These are phyloP conservation scores for Lactarius hatsudake DNA, from an alignment of 768 basidiomycete species.

Conservation along the genomic window DNA sequence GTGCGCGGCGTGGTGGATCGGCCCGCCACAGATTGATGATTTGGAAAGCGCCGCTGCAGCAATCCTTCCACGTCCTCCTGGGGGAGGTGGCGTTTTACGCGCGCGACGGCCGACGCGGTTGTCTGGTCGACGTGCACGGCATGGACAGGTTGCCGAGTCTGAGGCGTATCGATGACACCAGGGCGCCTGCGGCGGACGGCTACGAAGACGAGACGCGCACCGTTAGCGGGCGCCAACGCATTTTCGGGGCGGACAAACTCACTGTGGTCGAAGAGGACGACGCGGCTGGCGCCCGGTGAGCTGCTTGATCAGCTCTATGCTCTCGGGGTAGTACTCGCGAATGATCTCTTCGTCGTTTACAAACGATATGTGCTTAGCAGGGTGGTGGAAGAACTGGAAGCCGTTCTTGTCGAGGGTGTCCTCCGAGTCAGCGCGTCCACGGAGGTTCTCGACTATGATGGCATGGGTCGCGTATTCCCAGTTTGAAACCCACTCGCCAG, in stretches of 20 bases:
- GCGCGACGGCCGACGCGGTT: constrained; percentile 37
- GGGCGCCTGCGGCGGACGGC: constrained; percentile 45
- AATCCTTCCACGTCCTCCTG: constrained; percentile 38
- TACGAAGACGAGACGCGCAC: constrained; percentile 25
- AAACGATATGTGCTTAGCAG: constrained; percentile 49
- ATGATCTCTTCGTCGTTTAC: constrained; percentile 49
- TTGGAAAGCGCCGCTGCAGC: constrained; percentile 47
- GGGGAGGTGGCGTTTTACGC: constrained; percentile 46
- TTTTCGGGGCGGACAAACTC: constrained; percentile 28
- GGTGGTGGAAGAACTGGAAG: constrained; percentile 43
- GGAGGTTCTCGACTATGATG: constrained; percentile 50
- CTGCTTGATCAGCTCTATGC: constrained; percentile 54
- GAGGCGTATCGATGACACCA: constrained; percentile 36
- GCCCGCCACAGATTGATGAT: constrained; percentile 55
- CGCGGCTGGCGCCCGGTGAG: constrained; percentile 57
- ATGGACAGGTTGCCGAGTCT: constrained; percentile 45
- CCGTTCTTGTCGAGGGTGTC: constrained; percentile 49
- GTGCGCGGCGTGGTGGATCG: constrained; percentile 42
- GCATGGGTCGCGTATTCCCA: constrained; percentile 33
- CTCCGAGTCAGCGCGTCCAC: constrained; percentile 47
- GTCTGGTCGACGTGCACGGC: constrained; percentile 50
- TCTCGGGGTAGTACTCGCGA: constrained; percentile 60
- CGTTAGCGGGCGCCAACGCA: not conserved
- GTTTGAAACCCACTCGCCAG: constrained; percentile 39
- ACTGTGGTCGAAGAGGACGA: constrained; percentile 69